Percentiles rank a stretch among this genome's conserved stretches.
Conservation (phyloP, 441 rosid genomes). For the California macrophylla region DNA sequence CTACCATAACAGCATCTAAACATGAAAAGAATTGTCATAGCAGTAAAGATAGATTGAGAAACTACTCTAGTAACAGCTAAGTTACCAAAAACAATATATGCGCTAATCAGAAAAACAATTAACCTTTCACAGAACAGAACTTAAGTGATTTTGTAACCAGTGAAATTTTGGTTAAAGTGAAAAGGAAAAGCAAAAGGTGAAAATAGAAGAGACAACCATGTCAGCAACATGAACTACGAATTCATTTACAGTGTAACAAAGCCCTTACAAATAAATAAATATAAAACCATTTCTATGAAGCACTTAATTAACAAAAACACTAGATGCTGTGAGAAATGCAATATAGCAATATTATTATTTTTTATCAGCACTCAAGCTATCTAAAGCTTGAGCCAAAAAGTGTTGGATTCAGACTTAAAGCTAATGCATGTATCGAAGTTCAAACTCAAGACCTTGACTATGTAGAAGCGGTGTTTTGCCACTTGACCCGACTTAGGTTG, state of each 20-base stretch:
- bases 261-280: not conserved
- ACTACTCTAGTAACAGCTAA: not conserved
- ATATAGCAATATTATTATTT: not conserved
- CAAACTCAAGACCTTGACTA: too few species aligned
- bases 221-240: not conserved
- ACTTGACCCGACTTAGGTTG: too few species aligned
- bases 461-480: too few species aligned
- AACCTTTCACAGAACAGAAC: not conserved
- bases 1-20: constrained; percentile 8
- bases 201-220: not conserved
- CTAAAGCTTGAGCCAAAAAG: too few species aligned
- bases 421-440: too few species aligned
- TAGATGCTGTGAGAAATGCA: not conserved
- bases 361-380: too few species aligned
- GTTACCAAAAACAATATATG: not conserved
- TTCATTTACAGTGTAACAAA: not conserved
- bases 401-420: too few species aligned
- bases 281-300: not conserved
- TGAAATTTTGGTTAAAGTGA: not conserved
- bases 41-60: constrained; percentile 6
- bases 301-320: not conserved
- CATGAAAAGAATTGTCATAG: constrained; percentile 14
- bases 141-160: not conserved
- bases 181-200: not conserved
- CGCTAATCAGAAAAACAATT: not conserved